Conservation (phyloP, 2,329 filamentous ascomycete species). For the Nemania abortiva region DNA sequence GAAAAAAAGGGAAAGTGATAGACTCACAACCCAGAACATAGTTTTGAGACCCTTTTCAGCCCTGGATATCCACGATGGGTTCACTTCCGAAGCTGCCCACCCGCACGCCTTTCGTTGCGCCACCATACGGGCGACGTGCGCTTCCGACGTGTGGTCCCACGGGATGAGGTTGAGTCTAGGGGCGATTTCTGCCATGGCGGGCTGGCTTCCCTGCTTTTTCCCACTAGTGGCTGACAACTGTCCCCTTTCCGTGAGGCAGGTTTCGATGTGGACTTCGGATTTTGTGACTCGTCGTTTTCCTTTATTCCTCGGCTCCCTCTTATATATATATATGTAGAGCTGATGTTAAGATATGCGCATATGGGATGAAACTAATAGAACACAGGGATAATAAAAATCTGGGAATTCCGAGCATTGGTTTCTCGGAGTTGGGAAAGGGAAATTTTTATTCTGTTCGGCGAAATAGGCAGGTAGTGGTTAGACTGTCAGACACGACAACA, state of each 20-base stretch:
- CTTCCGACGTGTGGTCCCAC: conserved; percentile 25
- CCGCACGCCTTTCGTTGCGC: conserved; percentile 19
- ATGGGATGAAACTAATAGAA: not conserved
- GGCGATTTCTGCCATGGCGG: not conserved
- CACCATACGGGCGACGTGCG: conserved; percentile 17
- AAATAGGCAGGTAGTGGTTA: not conserved
- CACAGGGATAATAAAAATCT: not conserved
- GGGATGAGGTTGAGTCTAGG: conserved; percentile 24
- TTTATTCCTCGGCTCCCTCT: not conserved
- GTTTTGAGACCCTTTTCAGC: conserved; percentile 3
- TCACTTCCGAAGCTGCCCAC: conserved; percentile 12
- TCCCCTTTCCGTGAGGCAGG: not conserved
- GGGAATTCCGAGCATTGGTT: not conserved
- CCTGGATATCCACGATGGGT: conserved; percentile 7
- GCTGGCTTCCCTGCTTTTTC: not conserved
- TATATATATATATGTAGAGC: no score
- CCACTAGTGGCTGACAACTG: not conserved
- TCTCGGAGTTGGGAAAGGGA: not conserved
- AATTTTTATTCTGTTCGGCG: not conserved
- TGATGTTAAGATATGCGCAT: not conserved
- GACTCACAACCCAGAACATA: conserved; percentile 26
- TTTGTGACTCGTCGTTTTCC: not conserved
- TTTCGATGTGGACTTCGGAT: not conserved
- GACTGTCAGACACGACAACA: not conserved
- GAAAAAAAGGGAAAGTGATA: not conserved